Percentiles rank a stretch among this genome's conserved stretches.
These are phyloP conservation scores for Acacia crassicarpa DNA, from an alignment of 306 rosid species.

Conservation along the genomic window DNA sequence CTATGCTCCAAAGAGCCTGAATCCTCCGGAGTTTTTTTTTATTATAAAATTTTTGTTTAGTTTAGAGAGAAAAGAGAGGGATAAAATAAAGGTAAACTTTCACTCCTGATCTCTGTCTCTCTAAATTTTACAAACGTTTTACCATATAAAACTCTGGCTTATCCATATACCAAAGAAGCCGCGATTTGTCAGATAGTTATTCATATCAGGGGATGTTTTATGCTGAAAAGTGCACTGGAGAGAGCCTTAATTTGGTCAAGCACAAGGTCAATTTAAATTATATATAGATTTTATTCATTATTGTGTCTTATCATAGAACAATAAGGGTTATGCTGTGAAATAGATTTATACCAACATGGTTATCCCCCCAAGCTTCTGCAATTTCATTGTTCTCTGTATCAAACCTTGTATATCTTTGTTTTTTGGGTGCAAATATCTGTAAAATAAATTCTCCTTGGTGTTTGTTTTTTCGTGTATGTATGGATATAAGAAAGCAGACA, in stretches of 20 bases:
- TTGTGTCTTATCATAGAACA: background rate
- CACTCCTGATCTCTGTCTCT: no score
- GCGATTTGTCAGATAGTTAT: no score
- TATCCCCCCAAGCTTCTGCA: background rate
- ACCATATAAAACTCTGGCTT: no score
- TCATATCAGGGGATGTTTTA: conserved; percentile 2
- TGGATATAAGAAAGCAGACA: background rate
- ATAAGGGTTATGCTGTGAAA: conserved; percentile 28
- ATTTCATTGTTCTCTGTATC: conserved; percentile 19
- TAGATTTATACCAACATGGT: conserved; percentile 23
- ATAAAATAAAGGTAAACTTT: no score
- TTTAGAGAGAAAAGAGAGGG: no score
- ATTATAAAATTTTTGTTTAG: no score
- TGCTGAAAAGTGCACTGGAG: conserved; percentile 10
- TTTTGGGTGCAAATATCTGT: background rate
- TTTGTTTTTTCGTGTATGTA: background rate
- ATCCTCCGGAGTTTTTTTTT: no score
- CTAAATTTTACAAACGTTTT: no score
- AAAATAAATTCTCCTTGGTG: background rate
- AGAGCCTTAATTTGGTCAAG: background rate
- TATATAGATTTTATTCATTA: background rate
- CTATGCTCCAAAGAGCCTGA: no score
- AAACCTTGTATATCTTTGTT: conserved; percentile 21
- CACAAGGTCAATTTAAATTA: background rate
- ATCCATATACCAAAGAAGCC: no score